Base-by-base conservation (phyloP, 116 monocot species). In the Cymodocea nodosa region DNA sequence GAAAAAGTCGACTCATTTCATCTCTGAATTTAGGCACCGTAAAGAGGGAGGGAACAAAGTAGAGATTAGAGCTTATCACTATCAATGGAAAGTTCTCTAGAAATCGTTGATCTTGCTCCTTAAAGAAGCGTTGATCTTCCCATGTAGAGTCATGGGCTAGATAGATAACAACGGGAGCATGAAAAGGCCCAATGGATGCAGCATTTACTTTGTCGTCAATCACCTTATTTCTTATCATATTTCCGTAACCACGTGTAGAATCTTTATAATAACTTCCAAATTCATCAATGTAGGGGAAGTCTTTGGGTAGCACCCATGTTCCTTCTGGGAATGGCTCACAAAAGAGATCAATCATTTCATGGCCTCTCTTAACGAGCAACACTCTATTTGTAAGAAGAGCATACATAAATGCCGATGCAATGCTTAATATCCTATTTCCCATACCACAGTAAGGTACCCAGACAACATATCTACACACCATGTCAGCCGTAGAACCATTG, bases 281-380 rank as follows among this genome's bases (percentile, higher is more conserved):
- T 22, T 55, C 19, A 13, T 60, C 4, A 14, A 5, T 50, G 8
- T 58, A 13, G 16, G 60, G 60, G 75, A 81, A 77, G 25, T 71
- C 61, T 37, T 6, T 15, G 18, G 71, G 77, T 18, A 84, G 39
- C 9, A 77, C 13, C 81, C 84, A 84, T 2, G 78, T 60, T 16
- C 67, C 51, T 1, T 64, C 64, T 10, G 84, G 78, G 59, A 84
- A 84, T 2, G 84, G 84, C 52, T 84, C 81, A 35, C 84, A 84
- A 66, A 81, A 81, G 62, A 84, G 77, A 0, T 78, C 71, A 15
- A 4, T 61, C 50, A 80, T 56, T 35, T 81, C 74, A 0, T 16
- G 44, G 7, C 64, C 51, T 16, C 51, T 34, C 25, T 69, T 68
- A 4, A 78, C 30, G 30, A 78, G 78, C n/a, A 78, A 36, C 7